Conservation (phyloP, 2,329 filamentous ascomycete genomes). For the Lasiodiplodia sp. region DNA sequence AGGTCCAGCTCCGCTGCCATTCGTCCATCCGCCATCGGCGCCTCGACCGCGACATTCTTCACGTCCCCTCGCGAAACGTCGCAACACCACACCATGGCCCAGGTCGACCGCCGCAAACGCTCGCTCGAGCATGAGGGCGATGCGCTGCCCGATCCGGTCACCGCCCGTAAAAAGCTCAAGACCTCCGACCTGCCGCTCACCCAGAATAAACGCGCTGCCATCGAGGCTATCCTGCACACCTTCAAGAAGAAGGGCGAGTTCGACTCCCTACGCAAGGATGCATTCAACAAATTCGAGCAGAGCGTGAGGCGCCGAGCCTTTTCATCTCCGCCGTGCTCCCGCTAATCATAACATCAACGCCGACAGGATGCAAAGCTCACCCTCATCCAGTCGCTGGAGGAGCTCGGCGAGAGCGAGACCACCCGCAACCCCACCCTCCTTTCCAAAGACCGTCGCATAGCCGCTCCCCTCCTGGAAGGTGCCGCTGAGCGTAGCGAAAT, state of each 20-base stretch:
- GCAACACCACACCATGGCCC: constrained; percentile 24
- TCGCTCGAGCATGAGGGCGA: constrained; percentile 39
- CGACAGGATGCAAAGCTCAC: constrained; percentile 73
- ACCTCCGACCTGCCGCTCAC: constrained; percentile 77
- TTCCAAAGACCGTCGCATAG: constrained; percentile 75
- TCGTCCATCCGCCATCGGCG: not conserved
- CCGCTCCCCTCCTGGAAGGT: constrained; percentile 77
- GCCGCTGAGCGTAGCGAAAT: constrained; percentile 78
- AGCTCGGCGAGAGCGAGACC: constrained; percentile 75
- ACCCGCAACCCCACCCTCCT: constrained; percentile 77
- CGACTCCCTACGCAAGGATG: constrained; percentile 76
- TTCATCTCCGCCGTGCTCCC: not conserved
- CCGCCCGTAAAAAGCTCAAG: constrained; percentile 67
- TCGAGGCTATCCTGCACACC: constrained; percentile 77
- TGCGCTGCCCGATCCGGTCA: constrained; percentile 36
- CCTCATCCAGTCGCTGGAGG: constrained; percentile 70
- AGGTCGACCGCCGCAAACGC: constrained; percentile 36
- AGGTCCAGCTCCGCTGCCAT: constrained; percentile 17
- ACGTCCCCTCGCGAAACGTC: constrained; percentile 9
- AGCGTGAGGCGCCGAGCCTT: constrained; percentile 61
- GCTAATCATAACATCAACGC: not conserved
- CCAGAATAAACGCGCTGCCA: constrained; percentile 74
- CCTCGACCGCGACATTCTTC: constrained; percentile 14
- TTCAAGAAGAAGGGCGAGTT: constrained; percentile 90
- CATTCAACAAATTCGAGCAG: constrained; percentile 76